Base-by-base conservation (phyloP, 129 eudicot species). In the Erigeron canadensis region DNA sequence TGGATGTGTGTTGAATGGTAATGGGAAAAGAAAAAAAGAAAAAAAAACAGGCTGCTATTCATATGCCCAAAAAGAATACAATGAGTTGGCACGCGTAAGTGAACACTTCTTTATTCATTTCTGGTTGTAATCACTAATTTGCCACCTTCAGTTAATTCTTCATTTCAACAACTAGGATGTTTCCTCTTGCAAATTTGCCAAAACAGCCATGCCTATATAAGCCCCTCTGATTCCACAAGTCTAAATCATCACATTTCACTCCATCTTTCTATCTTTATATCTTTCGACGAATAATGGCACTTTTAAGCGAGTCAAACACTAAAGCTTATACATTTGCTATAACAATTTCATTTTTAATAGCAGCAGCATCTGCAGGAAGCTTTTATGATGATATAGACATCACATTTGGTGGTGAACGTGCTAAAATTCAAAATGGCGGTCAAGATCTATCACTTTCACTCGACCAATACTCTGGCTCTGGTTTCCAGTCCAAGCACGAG, bases 401-500 rank as follows among this genome's bases (percentile, higher is more conserved):
- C 72, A 74, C 75, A 4, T 73, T 67, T 61, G 79, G 75, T 3
- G 75, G 71, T 10, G 57, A 76, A 16, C 79, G 79, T 11, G 80
- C 80, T 53, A 75, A 68, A 42, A 80, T 69, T 39, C 65, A 60
- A 7, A 74, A 80, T 18, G 80, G 72, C 5, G 84, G 84, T 51
- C 84, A 63, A 53, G 72, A 67, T 64, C 80, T 80, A n/a, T 40
- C 84, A 40, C 79, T 80, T 15, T 80, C 80, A 12, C 72, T 80
- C 0, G 84, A 80, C 19, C 76, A 80, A 72, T 59, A 44, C 47
- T 79, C 83, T n/a, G 83, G 83, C 13, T 67, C 83, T 1, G 83
- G 83, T 6, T 79, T 74, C 41, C 70, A 79, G 65, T 73, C 79
- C 72, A 79, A 73, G 61, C 58, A 79, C 18, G 79, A 79, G 75